Conservation (phyloP, 495 filamentous ascomycete species). For the Penicillium dipodomyicola region DNA sequence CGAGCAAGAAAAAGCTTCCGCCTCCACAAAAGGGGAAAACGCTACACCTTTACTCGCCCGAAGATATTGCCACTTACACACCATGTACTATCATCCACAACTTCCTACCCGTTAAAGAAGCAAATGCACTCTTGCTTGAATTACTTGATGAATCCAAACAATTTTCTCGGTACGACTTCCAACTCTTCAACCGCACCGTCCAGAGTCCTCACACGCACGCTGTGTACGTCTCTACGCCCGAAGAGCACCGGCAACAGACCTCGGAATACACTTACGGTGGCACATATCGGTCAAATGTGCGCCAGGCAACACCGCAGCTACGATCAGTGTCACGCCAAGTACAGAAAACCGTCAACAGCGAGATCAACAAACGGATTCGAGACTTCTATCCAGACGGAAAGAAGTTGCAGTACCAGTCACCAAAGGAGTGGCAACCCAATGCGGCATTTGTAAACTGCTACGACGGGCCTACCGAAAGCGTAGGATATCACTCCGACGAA, state of each 20-base stretch:
- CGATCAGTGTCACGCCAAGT: conserved; percentile 63
- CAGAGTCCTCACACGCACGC: conserved; percentile 74
- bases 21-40: conserved; percentile 76
- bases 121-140: conserved; percentile 70
- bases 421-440: conserved; percentile 74
- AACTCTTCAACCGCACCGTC: conserved; percentile 82
- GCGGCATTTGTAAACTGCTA: conserved; percentile 95
- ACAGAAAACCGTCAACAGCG: conserved; percentile 68
- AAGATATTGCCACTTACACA: conserved; percentile 74
- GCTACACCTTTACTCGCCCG: conserved; percentile 74
- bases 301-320: conserved; percentile 69
- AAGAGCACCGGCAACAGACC: conserved; percentile 61
- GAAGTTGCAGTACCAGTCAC: conserved; percentile 76
- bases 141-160: conserved; percentile 72
- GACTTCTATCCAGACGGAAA: conserved; percentile 58
- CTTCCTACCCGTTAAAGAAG: conserved; percentile 70
- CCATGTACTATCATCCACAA: conserved; percentile 91
- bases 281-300: conserved; percentile 66
- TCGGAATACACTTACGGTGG: conserved; percentile 85
- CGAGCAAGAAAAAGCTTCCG: conserved; percentile 27
- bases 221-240: conserved; percentile 71
- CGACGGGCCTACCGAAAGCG: conserved; percentile 69
- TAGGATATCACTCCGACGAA: conserved; percentile 91
- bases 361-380: conserved; percentile 64
- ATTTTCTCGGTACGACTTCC: conserved; percentile 71